These are phyloP conservation scores for Argentina anserina DNA, from an alignment of 306 rosid species.

Conservation along the genomic window DNA sequence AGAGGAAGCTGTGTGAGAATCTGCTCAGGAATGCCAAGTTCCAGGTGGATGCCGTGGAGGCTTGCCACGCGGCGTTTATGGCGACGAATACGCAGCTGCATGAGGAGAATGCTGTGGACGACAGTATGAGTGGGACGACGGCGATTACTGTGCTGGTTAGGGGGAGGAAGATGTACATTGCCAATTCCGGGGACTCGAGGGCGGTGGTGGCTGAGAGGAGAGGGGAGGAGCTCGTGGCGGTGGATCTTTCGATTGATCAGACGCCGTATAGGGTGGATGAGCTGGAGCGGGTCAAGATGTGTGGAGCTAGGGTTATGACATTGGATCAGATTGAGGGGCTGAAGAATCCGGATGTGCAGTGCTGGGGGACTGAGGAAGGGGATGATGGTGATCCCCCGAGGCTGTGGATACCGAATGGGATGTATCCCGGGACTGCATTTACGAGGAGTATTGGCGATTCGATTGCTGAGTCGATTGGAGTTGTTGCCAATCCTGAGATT, in stretches of 20 bases:
- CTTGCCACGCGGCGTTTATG: constrained; percentile 65
- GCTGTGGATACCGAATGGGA: constrained; percentile 94
- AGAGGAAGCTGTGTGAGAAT: constrained; percentile 84
- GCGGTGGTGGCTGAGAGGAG: constrained; percentile 83
- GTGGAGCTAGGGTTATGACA: constrained; percentile 94
- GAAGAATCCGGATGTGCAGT: constrained; percentile 85
- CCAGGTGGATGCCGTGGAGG: constrained; percentile 70
- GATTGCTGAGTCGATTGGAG: constrained; percentile 88
- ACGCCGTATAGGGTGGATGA: constrained; percentile 84
- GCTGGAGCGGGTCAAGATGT: constrained; percentile 78
- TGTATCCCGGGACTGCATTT: constrained; percentile 98
- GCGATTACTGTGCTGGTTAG: constrained; percentile 80
- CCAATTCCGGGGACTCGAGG: constrained; percentile 95
- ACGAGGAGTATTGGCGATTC: constrained; percentile 96
- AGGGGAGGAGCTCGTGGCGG: constrained; percentile 75
- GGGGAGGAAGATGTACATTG: constrained; percentile 71
- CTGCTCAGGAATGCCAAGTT: constrained; percentile 57
- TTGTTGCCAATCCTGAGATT: constrained; percentile 94
- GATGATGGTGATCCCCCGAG: constrained; percentile 99
- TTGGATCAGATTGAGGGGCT: constrained; percentile 98
- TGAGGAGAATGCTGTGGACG: constrained; percentile 65
- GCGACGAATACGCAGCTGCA: constrained; percentile 75
- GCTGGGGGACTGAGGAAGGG: constrained; percentile 89
- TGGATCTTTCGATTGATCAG: constrained; percentile 91
- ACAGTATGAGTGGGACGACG: constrained; percentile 95